Base-by-base conservation (phyloP, 257 asterid species). In the Ajuga chamaepitys region DNA sequence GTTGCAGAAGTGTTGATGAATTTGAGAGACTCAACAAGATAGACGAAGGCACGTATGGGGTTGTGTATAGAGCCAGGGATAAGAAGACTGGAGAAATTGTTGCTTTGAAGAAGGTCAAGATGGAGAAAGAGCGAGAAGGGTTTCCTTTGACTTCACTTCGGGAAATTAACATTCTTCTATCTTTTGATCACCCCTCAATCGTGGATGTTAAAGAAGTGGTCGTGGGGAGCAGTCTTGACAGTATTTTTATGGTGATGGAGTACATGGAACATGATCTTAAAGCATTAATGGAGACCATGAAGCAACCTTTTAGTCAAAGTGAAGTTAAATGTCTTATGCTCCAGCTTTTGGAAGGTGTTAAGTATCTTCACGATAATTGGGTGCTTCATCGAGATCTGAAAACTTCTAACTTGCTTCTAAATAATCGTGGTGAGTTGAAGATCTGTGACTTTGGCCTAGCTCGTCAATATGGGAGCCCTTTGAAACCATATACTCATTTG, bases 221-320 rank as follows among this genome's bases (percentile, higher is more conserved):
- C 61, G 89, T 88, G 12, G 96, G 98, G 4, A 80, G 83, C 82
- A 86, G 56, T 78, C 89, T 91, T 68, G 96, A 91, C 74, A 82
- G 89, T 77, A 91, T 91, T 65, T 91, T 82, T 75, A 86, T 91
- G 96, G 98, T 85, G 69, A 91, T 91, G 98, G 98, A 91, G 82
- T 91, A 91, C 80, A 91, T 91, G 98, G 98, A 91, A 68, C 98
- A 91, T 71, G 98, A 91, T 75, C 88, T 91, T 17, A 91, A 91
- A 79, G 95, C 81, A 51, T 77, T 91, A 70, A 82, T 91, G 95
- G 95, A 91, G 83, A 77, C 88, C 28, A 91, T 86, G 89, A 85
- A 79, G 55, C 96, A 88, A 47, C 95, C 95, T n/a, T 91, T 80
- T 68, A 88, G 86, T 70, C 95, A 86, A 75, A 86, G 95, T 78